Evolutionary conservation across 495 filamentous ascomycete species (phyloP), one percentile per base, ranked within the genome.

Genomic region (Aspergillus indologenus): DNA sequence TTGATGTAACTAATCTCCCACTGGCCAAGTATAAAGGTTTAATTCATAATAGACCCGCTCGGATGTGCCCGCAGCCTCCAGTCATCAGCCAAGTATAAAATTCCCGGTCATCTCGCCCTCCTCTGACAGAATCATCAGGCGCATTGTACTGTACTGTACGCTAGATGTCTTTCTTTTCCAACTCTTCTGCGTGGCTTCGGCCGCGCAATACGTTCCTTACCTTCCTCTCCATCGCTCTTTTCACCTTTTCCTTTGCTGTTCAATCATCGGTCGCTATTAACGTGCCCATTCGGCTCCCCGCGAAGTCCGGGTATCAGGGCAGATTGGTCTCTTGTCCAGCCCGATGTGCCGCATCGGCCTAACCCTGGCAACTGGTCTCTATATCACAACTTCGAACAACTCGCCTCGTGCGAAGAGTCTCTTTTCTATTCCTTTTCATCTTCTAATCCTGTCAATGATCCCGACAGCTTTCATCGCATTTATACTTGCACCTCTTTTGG

Each of bases 401-500:
- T 69, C 46, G 44, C 54, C 17, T 47, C 23, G 8, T 75, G 72
- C 58, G 29, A 65, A 17, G 47, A 69, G 61, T 63, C 61, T 26
- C 53, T 73, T 45, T 71, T 72, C 47, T 72, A 69, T 31, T 51
- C 59, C 57, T 75, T 75, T 43, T 62, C 59, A 21, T 51, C 73
- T 43, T 64, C 68, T 34, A 68, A 73, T 51, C 42, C 44, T 14
- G 69, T 75, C 44, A 71, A 75, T 48, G 62, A 75, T 51, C 21
- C 31, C 14, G 47, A 26, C 20, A 19, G 17, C n/a, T 42, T 43
- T 43, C 71, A 73, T 53, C 64, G 63, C 31, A 69, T 75, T 47
- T 59, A 65, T 45, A 64, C 72, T 34, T 75, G 72, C 61, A 56
- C 65, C 9, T 70, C 70, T 0, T 72, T 59, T 43, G 71, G 71